Evolutionary conservation across 192 early-diverging fungal genomes (phyloP), one percentile per base, ranked within the genome.

Genomic region (Diversispora epigaea): DNA sequence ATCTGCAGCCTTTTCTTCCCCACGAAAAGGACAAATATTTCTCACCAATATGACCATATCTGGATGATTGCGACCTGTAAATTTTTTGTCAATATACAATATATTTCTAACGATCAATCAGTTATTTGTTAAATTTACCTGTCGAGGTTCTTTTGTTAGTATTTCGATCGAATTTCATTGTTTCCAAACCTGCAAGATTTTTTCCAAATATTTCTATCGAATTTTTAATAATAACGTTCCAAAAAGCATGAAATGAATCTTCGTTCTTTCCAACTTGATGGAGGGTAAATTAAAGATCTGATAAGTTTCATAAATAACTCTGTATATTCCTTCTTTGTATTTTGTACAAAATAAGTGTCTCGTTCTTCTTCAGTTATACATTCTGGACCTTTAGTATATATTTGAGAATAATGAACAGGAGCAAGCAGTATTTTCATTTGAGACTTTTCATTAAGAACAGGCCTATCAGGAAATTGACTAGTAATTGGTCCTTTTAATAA

Each of bases 141-240:
- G 71, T 58, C 19, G 55, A 44, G 14, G 70, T 72, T 46, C 41
- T 8, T 45, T 72, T 61, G 71, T 21, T 72, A 60, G 57, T 61
- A 58, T 60, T 72, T 22, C 55, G 40, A 72, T 72, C 71, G 61
- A 72, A 72, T 60, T 61, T 19, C 71, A 72, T 25, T 60, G 45
- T 11, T 22, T 14, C 14, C n/a, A 61, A 60, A 45, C 57, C 32
- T 57, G n/a, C 17, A 25, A 14, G 58, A 49, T 61, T 41, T 14
- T 41, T 71, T 71, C 71, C 71, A 72, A 72, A 61, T 54, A 32
- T 60, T 46, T 72, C 57, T 22, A 72, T 9, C 2, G 41, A 5
- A 58, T 72, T 73, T 72, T 60, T 73, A 73, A 73, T 73, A 58
- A 73, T 45, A 45, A 7, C 15, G 47, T 73, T 57, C 71, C 49